Conservation (phyloP, 768 basidiomycete genomes). For the Cantharellus anzutake region DNA sequence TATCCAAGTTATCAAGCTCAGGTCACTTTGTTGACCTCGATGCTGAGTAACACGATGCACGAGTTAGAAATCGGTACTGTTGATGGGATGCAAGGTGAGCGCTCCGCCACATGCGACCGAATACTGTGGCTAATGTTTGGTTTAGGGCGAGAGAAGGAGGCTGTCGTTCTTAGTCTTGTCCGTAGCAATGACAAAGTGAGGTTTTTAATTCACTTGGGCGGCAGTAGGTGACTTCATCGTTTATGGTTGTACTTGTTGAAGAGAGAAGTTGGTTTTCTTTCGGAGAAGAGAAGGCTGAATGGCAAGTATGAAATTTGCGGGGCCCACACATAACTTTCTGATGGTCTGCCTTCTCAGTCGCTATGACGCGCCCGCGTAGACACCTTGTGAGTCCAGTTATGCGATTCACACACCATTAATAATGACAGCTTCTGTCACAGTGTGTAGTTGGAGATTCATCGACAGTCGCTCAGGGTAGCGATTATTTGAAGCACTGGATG, state of each 20-base stretch:
- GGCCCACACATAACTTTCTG: no score
- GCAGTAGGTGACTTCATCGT: background rate
- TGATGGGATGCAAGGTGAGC: conserved; percentile 72
- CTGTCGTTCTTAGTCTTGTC: conserved; percentile 80
- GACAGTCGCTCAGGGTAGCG: conserved; percentile 68
- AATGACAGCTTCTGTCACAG: conserved; percentile 20
- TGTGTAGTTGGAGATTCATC: conserved; percentile 89
- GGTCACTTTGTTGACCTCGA: conserved; percentile 61
- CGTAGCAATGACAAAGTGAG: conserved; percentile 68
- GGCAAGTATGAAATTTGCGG: conserved; percentile 24
- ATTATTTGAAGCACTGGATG: conserved; percentile 79
- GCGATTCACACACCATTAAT: background rate
- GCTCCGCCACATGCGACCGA: background rate
- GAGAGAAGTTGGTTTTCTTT: conserved; percentile 87
- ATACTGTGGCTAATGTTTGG: background rate
- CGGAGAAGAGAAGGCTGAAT: conserved; percentile 82
- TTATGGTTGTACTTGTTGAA: conserved; percentile 14
- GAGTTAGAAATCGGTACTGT: conserved; percentile 82
- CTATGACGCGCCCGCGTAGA: conserved; percentile 80
- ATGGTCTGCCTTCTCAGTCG: conserved; percentile 27
- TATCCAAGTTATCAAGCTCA: conserved; percentile 72
- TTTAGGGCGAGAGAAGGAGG: conserved; percentile 69
- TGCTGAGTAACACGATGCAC: conserved; percentile 40
- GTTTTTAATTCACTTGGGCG: background rate
- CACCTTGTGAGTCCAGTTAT: conserved; percentile 45